phyloP scores from a whole-genome alignment of 768 basidiomycete species.

The Tylopilus vinaceipallidus region DNA sequence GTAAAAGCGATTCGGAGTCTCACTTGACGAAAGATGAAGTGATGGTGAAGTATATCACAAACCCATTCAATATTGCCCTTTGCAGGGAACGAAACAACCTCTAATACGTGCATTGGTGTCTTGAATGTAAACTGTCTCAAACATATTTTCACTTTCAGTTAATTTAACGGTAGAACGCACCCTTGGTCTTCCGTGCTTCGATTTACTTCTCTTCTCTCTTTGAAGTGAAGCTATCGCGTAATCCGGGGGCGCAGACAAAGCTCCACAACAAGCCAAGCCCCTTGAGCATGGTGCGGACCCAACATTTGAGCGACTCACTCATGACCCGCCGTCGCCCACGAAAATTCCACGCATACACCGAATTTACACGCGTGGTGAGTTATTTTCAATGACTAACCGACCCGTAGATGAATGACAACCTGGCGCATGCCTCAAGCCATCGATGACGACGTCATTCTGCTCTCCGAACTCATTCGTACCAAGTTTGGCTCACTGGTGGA shows the following conservation, averaged over 20 bases:
- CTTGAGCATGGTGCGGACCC: slow-evolving; percentile 36
- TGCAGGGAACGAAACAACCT: slow-evolving; percentile 18
- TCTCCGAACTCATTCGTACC: slow-evolving; percentile 46
- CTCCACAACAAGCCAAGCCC: no score
- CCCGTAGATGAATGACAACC: no score
- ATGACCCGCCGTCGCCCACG: slow-evolving; percentile 44
- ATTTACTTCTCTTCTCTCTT: not conserved
- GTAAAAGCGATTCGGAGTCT: no score
- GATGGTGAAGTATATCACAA: no score
- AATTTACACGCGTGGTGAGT: no score
- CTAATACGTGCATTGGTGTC: not conserved
- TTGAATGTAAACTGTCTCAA: no score
- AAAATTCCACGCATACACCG: slow-evolving; percentile 34
- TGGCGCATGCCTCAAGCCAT: slow-evolving; percentile 38
- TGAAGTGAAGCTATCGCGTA: no score
- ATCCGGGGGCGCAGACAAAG: no score
- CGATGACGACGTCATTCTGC: slow-evolving; percentile 57
- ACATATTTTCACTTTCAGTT: slow-evolving; percentile 7
- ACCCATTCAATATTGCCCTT: not conserved
- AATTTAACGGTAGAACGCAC: slow-evolving; percentile 12
- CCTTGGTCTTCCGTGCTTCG: not conserved
- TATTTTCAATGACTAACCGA: no score
- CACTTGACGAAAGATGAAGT: no score
- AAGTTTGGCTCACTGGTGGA: slow-evolving; percentile 36
- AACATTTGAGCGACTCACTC: slow-evolving; percentile 50